phyloP scores from a whole-genome alignment of 2,329 filamentous ascomycete species.

The Paradendryphiella salina region DNA sequence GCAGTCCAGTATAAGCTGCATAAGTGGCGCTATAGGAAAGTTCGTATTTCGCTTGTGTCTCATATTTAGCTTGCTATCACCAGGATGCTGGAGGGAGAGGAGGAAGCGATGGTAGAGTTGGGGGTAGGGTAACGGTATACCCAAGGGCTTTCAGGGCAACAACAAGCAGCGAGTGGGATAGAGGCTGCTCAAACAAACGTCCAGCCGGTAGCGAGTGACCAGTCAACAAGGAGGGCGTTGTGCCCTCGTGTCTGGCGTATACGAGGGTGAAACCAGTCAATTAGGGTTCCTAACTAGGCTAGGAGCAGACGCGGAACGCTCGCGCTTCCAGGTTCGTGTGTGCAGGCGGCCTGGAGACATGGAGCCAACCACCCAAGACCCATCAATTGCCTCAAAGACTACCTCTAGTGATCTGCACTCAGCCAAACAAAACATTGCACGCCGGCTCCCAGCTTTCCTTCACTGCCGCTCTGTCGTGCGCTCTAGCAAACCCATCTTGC shows the following conservation, averaged over 20 bases:
- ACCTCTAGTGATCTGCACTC: conserved; percentile 5
- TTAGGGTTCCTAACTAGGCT: conserved; percentile 23
- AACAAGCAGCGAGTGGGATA: too few relatives aligned
- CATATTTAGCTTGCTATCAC: conserved; percentile 8
- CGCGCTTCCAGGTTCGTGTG: conserved; percentile 20
- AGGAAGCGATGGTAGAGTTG: background rate
- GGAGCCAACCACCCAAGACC: conserved; percentile 16
- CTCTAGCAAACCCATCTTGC: conserved; percentile 5
- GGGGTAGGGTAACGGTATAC: background rate
- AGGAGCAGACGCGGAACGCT: conserved; percentile 27
- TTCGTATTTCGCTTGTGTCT: conserved; percentile 14
- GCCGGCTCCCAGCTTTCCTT: background rate
- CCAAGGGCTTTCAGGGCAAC: background rate
- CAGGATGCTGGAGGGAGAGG: conserved; percentile 6
- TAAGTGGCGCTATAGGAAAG: conserved; percentile 10
- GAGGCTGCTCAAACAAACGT: conserved; percentile 5
- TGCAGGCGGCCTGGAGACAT: conserved; percentile 13
- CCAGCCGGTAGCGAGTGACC: background rate
- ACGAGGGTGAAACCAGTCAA: conserved; percentile 18
- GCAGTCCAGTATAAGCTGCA: conserved; percentile 5
- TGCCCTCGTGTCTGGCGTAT: conserved; percentile 6
- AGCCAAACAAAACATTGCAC: conserved; percentile 5
- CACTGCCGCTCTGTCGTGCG: background rate
- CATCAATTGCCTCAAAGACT: conserved; percentile 26
- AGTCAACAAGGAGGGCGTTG: conserved; percentile 3